Evolutionary conservation across 202 grass and related monocot genomes (phyloP).

Genomic region (Brachypodium distachyon): DNA sequence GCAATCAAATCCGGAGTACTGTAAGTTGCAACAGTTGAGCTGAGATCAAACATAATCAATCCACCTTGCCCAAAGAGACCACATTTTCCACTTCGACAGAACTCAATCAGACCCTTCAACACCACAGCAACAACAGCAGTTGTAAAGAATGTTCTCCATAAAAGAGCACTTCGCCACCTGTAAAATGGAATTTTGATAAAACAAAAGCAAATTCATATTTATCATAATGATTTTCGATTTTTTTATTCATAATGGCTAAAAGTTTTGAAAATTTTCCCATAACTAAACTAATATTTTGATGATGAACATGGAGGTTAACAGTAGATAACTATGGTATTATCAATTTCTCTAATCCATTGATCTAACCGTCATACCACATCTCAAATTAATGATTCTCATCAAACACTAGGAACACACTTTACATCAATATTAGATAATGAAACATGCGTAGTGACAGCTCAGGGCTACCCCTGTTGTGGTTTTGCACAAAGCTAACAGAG

Average conservation of each 20-base stretch:
- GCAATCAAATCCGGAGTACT: constrained; percentile 57
- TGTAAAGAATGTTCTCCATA: constrained; percentile 96
- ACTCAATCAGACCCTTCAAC: constrained; percentile 59
- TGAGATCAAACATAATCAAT: constrained; percentile 96
- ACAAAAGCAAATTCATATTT: neutral
- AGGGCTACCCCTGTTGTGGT: neutral
- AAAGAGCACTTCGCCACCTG: constrained; percentile 94
- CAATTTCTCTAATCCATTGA: neutral
- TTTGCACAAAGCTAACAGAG: neutral
- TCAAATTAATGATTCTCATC: neutral
- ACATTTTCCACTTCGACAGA: constrained; percentile 80
- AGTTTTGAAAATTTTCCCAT: neutral
- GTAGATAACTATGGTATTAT: neutral
- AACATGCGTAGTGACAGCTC: neutral
- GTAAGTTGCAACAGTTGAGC: constrained; percentile 49
- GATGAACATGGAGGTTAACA: constrained; percentile 4
- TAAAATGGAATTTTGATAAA: constrained; percentile 7
- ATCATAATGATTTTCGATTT: too few relatives aligned
- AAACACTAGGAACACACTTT: neutral
- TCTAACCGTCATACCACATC: neutral
- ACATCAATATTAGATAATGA: neutral
- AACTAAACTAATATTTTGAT: neutral
- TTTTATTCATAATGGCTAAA: too few relatives aligned
- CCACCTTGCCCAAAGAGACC: constrained; percentile 94
- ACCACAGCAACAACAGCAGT: constrained; percentile 93